Conservation (phyloP, 129 eudicot genomes). For the Flaveria trinervia region DNA sequence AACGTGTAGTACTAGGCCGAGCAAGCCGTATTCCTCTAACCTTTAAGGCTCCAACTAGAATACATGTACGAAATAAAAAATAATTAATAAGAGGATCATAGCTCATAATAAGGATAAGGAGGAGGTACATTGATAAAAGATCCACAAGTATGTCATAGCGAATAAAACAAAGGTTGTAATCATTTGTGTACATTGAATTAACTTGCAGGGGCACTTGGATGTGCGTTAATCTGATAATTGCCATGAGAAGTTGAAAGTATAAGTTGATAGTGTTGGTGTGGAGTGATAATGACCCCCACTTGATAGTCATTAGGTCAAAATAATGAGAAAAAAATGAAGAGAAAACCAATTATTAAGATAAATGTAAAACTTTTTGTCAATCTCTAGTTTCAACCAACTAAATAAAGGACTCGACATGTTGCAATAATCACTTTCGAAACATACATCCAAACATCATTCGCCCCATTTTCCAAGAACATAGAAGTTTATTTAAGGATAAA, state of each 20-base stretch:
- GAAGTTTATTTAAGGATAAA: neutral
- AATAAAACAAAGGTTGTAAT: neutral
- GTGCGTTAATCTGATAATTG: neutral
- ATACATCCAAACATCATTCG: neutral
- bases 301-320: neutral
- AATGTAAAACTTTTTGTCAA: neutral
- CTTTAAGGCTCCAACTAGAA: conserved; percentile 69
- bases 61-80: conserved; percentile 7
- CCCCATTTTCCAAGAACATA: neutral
- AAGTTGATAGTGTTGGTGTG: conserved; percentile 5
- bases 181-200: neutral
- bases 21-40: conserved; percentile 47
- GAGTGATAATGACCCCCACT: neutral
- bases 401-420: neutral
- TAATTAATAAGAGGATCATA: neutral
- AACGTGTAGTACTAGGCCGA: conserved; percentile 45
- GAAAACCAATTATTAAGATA: neutral
- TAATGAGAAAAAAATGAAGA: neutral
- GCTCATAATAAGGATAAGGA: neutral
- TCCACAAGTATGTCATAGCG: neutral
- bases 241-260: neutral
- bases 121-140: neutral
- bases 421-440: neutral
- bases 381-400: neutral
- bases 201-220: neutral